Conservation (phyloP, 2,329 filamentous ascomycete species). For the Pseudocercospora musae region DNA sequence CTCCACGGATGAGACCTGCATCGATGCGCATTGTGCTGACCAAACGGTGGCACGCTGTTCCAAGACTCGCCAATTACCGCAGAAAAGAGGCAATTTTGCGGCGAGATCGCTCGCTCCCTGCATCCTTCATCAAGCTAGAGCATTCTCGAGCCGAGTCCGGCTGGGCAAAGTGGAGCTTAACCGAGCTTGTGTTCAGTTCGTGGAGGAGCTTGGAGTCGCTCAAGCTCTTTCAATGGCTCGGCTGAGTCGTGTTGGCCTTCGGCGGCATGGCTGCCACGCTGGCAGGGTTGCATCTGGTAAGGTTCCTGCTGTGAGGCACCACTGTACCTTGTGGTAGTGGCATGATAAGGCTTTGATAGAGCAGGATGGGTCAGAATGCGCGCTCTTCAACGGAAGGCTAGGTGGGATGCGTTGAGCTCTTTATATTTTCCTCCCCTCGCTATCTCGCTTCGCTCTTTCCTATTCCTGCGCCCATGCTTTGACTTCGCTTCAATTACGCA, state of each 20-base stretch:
- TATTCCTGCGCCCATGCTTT: background rate
- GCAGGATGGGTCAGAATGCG: background rate
- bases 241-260: conserved; percentile 3
- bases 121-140: conserved; percentile 20
- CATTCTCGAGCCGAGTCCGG: conserved; percentile 12
- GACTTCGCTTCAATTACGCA: background rate
- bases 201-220: background rate
- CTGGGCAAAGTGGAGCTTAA: conserved; percentile 14
- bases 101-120: conserved; percentile 22
- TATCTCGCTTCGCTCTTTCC: background rate
- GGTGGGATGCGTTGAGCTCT: conserved; percentile 5
- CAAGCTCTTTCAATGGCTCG: conserved; percentile 17
- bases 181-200: conserved; percentile 6
- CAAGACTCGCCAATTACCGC: conserved; percentile 1
- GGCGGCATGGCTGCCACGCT: conserved; percentile 4
- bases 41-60: background rate
- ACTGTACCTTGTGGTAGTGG: background rate
- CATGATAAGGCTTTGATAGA: background rate
- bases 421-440: conserved; percentile 13
- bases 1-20: background rate
- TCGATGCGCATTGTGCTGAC: background rate
- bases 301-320: background rate
- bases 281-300: conserved; percentile 6
- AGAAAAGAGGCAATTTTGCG: conserved; percentile 19
- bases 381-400: background rate